Percentiles rank a stretch among this genome's conserved stretches.
phyloP scores from a whole-genome alignment of 2,329 filamentous ascomycete species.

The Fusarium albidum region DNA sequence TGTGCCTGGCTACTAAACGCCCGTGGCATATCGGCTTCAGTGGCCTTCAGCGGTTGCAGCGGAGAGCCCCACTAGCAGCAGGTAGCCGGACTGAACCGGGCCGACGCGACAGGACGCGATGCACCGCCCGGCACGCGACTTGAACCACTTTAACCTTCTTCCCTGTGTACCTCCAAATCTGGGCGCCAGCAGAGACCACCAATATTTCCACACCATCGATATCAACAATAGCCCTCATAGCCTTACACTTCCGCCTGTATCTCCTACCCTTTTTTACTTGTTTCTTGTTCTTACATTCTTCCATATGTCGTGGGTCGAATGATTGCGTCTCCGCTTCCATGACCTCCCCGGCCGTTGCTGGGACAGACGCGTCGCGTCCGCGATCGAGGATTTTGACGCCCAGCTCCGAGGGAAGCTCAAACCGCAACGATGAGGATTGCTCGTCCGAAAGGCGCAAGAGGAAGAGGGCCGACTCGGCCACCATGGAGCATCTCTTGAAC shows the following conservation, averaged over 20 bases:
- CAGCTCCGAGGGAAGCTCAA: conserved; percentile 49
- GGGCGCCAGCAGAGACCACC: no score
- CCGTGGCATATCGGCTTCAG: neutral
- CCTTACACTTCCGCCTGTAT: conserved; percentile 12
- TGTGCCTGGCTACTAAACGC: neutral
- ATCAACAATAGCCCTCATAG: conserved; percentile 18
- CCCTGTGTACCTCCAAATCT: conserved; percentile 1
- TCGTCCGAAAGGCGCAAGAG: conserved; percentile 44
- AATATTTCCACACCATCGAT: conserved; percentile 7
- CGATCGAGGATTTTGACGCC: conserved; percentile 52
- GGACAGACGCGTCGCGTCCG: conserved; percentile 60
- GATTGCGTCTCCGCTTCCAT: conserved; percentile 37
- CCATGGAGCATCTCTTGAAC: conserved; percentile 62
- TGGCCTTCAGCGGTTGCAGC: neutral
- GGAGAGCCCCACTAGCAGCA: conserved; percentile 4
- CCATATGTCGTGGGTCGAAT: conserved; percentile 30
- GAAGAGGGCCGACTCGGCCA: conserved; percentile 47
- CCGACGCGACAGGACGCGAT: conserved; percentile 6
- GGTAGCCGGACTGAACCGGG: conserved; percentile 16
- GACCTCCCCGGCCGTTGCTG: conserved; percentile 45
- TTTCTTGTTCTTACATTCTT: conserved; percentile 2
- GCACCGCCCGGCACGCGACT: conserved; percentile 10
- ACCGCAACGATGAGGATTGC: conserved; percentile 43
- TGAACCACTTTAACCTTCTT: conserved; percentile 26
- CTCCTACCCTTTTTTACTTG: conserved; percentile 10